Evolutionary conservation across 768 basidiomycete genomes (phyloP), one percentile per base, ranked within the genome.

Genomic region (Tricholoma hemisulphureum): DNA sequence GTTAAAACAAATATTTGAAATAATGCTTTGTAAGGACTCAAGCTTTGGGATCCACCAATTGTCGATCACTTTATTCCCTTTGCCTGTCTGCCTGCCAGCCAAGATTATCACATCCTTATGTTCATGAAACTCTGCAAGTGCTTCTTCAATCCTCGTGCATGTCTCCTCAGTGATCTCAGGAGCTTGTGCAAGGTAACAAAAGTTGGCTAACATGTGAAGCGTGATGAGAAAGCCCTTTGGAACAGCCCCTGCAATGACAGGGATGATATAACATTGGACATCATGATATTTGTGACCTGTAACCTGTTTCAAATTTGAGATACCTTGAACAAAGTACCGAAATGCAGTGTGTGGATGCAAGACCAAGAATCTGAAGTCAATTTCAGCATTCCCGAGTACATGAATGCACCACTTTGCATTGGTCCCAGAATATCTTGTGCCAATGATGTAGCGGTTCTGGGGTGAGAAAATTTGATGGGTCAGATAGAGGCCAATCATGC

Each of bases 11-110:
- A 73, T 73, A 51, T 65, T 73, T 65, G 35, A 28, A n/a, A 50
- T 28, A 21, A 50, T 65, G 77, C 68, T 72, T 18, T 76, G 74
- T 20, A 77, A 57, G 13, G 74, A 61, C 53, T 77, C 75, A 6
- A 79, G 70, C 59, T 82, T 82, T 1, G 74, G 77, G 43, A 81
- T 80, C 16, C 70, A 52, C 63, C 71, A 80, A 53, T 78, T 59
- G 5, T 71, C 69, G 1, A 65, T 70, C 1, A 65, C 53, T 16
- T 21, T 56, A 3, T 66, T 55, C 13, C 45, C 58, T 45, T 67
- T 64, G 16, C 73, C 72, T 11, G 37, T 16, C 14, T 66, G 58
- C 24, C 69, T 69, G 7, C 69, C 66, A 2, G 65, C 63, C 1
- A 63, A 60, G 11, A 75, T 60, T 35, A 80, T 73, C 3, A 62